Percentiles rank a stretch among this genome's conserved stretches.
Evolutionary conservation across 345 rosid genomes (phyloP).

Genomic region (Cardamine occulta): DNA sequence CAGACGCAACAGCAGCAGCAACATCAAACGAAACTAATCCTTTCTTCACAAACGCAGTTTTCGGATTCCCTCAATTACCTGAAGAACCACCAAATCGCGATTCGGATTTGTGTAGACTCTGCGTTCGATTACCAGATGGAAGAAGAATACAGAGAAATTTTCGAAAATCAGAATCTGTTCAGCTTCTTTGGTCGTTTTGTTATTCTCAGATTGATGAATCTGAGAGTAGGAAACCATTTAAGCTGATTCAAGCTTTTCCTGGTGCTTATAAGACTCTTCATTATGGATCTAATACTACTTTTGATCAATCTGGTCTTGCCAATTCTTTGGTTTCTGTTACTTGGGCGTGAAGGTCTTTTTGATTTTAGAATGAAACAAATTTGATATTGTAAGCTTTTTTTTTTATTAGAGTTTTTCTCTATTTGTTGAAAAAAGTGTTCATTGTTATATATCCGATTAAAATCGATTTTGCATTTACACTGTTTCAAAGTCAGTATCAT

Average conservation of each 20-base stretch:
- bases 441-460: neutral
- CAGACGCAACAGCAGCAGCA: neutral
- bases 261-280: constrained; percentile 70
- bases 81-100: constrained; percentile 82
- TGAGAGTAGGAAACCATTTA: constrained; percentile 55
- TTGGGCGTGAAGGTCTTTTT: constrained; percentile 53
- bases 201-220: constrained; percentile 61
- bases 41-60: constrained; percentile 37
- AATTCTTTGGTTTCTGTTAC: constrained; percentile 76
- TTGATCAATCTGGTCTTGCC: constrained; percentile 80
- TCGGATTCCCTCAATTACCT: constrained; percentile 68
- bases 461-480: neutral
- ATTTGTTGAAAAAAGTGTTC: neutral
- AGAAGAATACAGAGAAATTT: constrained; percentile 74
- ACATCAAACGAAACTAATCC: neutral
- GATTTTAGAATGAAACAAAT: neutral
- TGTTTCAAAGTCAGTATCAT: neutral
- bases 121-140: constrained; percentile 91
- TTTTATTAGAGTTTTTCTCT: neutral
- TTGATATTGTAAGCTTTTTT: neutral
- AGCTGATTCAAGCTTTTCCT: constrained; percentile 75
- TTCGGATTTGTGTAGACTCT: constrained; percentile 73
- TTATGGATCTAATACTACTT: constrained; percentile 59
- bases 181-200: constrained; percentile 93
- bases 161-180: constrained; percentile 66